A percentile compares a stretch with the other conserved stretches of the same genome.
phyloP scores from a whole-genome alignment of 2,329 filamentous ascomycete species.

The Pestalotiopsis fici region DNA sequence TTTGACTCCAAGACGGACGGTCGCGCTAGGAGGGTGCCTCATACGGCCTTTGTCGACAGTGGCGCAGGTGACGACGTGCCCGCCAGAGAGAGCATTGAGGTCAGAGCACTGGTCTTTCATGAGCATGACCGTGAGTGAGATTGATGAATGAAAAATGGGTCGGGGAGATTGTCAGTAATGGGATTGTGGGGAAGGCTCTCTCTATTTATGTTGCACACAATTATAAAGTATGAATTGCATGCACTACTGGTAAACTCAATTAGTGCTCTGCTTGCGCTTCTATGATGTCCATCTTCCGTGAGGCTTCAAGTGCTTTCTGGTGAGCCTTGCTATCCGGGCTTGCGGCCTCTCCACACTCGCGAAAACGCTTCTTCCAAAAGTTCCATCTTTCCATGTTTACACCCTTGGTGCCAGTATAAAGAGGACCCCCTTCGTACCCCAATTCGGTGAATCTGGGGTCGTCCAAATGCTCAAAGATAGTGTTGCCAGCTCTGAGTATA shows the following conservation, averaged over 20 bases:
- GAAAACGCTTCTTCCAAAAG: not conserved
- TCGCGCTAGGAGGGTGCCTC: conserved; percentile 48
- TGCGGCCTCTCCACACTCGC: not conserved
- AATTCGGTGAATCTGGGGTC: not conserved
- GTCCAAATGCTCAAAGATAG: not conserved
- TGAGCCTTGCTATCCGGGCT: not conserved
- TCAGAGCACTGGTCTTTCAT: conserved; percentile 52
- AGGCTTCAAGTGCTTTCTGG: not conserved
- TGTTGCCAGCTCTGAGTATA: not conserved
- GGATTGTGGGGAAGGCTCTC: not conserved
- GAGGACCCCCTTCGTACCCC: not conserved
- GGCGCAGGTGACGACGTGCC: conserved; percentile 36
- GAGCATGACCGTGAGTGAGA: conserved; percentile 28
- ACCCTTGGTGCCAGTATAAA: not conserved
- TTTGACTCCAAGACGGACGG: conserved; percentile 57
- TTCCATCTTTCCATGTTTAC: not conserved
- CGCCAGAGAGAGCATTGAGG: conserved; percentile 60
- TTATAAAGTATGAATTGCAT: too few relatives aligned
- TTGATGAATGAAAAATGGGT: too few relatives aligned
- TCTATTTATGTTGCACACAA: not conserved
- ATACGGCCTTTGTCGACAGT: conserved; percentile 51
- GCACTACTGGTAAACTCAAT: too few relatives aligned
- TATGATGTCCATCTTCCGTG: not conserved
- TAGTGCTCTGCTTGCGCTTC: not conserved
- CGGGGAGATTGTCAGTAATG: not conserved